Evolutionary conservation across 73 alveolate species (phyloP).

Genomic region (Paramecium caudatum): DNA sequence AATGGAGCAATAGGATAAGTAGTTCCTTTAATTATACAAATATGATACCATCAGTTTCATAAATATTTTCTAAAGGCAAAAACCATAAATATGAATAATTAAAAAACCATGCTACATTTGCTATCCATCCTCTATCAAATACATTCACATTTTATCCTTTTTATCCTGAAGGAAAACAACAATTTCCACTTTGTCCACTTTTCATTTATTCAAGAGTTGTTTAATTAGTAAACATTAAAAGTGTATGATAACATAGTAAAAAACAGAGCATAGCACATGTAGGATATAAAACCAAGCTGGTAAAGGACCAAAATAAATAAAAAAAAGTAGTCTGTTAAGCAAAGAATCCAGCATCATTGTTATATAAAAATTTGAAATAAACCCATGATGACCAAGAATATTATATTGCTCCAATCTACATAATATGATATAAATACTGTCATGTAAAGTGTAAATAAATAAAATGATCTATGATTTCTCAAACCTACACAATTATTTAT

Average conservation of each 20-base stretch:
- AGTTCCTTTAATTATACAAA: slow-evolving; percentile 26
- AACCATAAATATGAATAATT: slow-evolving; percentile 67
- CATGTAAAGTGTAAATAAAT: slow-evolving; percentile 83
- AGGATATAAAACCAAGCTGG: slow-evolving; percentile 66
- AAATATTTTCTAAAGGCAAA: slow-evolving; percentile 54
- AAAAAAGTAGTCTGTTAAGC: slow-evolving; percentile 9
- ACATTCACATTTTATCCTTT: slow-evolving; percentile 23
- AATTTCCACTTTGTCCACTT: neutral
- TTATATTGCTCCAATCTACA: slow-evolving; percentile 70
- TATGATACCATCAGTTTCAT: slow-evolving; percentile 69
- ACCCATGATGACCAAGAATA: slow-evolving; percentile 70
- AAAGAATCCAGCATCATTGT: slow-evolving; percentile 45
- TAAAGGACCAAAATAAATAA: slow-evolving; percentile 61
- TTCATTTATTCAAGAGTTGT: slow-evolving; percentile 74
- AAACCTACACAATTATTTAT: slow-evolving; percentile 87
- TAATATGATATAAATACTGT: slow-evolving; percentile 32
- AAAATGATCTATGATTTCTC: slow-evolving; percentile 84
- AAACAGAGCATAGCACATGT: slow-evolving; percentile 60
- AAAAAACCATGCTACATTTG: slow-evolving; percentile 73
- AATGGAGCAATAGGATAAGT: slow-evolving; percentile 69
- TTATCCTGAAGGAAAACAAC: neutral
- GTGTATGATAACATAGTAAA: slow-evolving; percentile 56
- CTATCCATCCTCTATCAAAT: slow-evolving; percentile 72
- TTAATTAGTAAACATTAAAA: slow-evolving; percentile 52
- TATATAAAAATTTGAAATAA: slow-evolving; percentile 56